Evolutionary conservation across 768 basidiomycete species (phyloP).

Genomic region (Hygrocybe coccinea): DNA sequence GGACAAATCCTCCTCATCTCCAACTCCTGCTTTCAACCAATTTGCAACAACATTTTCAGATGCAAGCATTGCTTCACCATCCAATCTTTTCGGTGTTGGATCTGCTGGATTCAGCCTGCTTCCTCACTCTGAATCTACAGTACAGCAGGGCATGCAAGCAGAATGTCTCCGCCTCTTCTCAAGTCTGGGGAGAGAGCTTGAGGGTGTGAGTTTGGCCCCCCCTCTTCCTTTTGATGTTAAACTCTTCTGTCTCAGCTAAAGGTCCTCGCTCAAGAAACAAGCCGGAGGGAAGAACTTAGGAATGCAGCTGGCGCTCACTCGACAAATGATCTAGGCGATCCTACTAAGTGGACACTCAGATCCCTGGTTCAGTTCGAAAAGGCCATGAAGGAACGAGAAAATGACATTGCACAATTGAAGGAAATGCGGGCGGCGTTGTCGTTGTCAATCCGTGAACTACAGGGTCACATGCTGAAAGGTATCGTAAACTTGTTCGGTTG

Average conservation of each 20-base stretch:
- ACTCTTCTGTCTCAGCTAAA: conserved; percentile 37
- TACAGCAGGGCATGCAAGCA: conserved; percentile 63
- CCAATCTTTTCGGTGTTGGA: conserved; percentile 7
- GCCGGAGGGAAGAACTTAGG: conserved; percentile 30
- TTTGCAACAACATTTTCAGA: background rate
- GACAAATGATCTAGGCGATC: conserved; percentile 43
- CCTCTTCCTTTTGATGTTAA: conserved; percentile 2
- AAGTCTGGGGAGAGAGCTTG: conserved; percentile 48
- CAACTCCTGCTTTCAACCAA: background rate
- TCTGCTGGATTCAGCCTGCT: conserved; percentile 14
- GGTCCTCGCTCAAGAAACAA: conserved; percentile 35
- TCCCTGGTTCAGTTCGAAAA: conserved; percentile 52
- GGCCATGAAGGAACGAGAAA: conserved; percentile 43
- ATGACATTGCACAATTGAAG: conserved; percentile 50
- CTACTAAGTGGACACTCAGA: conserved; percentile 48
- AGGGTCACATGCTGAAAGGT: conserved; percentile 68
- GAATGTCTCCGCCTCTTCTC: conserved; percentile 52
- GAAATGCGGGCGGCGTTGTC: conserved; percentile 37
- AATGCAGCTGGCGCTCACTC: conserved; percentile 37
- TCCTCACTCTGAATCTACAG: conserved; percentile 11
- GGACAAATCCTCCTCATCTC: background rate
- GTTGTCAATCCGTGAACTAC: conserved; percentile 49
- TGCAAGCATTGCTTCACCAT: background rate
- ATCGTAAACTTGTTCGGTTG: conserved; percentile 12
- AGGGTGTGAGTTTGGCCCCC: conserved; percentile 44